A percentile compares a stretch with the other conserved stretches of the same genome.
Evolutionary conservation across 1,284 basidiomycete genomes (phyloP).

Genomic region (Cryptococcus sp.): DNA sequence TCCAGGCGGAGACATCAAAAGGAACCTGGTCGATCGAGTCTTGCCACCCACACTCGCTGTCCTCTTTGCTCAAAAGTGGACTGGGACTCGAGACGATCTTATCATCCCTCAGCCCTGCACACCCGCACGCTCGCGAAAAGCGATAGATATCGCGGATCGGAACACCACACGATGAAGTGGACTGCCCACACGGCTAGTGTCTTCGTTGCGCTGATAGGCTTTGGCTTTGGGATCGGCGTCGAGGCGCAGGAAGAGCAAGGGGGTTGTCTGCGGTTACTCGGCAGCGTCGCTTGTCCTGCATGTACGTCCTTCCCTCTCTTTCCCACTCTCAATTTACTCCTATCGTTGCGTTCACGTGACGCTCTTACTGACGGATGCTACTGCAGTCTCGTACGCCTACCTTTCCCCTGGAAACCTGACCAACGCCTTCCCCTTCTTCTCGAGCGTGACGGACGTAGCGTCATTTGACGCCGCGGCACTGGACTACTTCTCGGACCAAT

Average conservation of each 20-base stretch:
- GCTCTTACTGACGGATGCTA: not conserved
- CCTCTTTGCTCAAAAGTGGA: too few species aligned
- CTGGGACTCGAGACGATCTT: too few species aligned
- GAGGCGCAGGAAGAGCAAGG: constrained; percentile 12
- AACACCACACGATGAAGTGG: too few species aligned
- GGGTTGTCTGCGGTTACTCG: constrained; percentile 35
- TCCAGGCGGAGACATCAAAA: too few species aligned
- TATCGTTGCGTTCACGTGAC: not conserved
- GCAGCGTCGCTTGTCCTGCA: constrained; percentile 41
- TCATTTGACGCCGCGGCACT: constrained; percentile 53
- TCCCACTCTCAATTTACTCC: not conserved
- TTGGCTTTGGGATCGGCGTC: not conserved
- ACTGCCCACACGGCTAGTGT: too few species aligned
- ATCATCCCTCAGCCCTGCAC: too few species aligned
- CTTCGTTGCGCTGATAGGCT: not conserved
- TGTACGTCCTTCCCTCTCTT: constrained; percentile 27
- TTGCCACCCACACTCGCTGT: too few species aligned
- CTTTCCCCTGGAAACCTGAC: constrained; percentile 51
- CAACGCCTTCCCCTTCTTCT: constrained; percentile 49
- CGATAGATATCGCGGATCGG: too few species aligned
- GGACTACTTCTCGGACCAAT: constrained; percentile 49
- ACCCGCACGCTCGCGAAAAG: too few species aligned
- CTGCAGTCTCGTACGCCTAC: constrained; percentile 44
- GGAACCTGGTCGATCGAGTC: too few species aligned
- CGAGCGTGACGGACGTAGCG: constrained; percentile 47